phyloP scores from a whole-genome alignment of 352 stramenopile genomes.

The Phytophthora crassamura region DNA sequence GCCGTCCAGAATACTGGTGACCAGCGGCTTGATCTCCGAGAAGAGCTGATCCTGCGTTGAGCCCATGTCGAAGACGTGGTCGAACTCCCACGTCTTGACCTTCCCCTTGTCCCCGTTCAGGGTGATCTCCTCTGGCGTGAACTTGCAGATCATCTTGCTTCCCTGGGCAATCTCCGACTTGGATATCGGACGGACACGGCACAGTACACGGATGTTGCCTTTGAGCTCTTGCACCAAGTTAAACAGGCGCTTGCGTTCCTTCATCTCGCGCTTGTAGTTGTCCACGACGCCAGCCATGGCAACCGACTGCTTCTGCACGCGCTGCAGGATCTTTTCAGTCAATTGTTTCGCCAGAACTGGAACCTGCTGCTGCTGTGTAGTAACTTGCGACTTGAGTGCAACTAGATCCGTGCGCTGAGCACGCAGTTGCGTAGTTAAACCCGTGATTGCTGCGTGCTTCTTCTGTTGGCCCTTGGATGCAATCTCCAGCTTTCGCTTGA shows the following conservation, averaged over 20 bases:
- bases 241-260: conserved; percentile 93
- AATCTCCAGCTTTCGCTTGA: conserved; percentile 78
- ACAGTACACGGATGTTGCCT: conserved; percentile 98
- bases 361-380: conserved; percentile 61
- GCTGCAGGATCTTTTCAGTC: conserved; percentile 73
- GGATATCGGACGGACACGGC: conserved; percentile 93
- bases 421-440: conserved; percentile 51
- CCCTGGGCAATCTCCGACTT: conserved; percentile 74
- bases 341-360: conserved; percentile 71
- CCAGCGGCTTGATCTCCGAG: conserved; percentile 73
- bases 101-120: conserved; percentile 85
- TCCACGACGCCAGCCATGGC: conserved; percentile 88
- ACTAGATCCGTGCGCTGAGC: conserved; percentile 64
- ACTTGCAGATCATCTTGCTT: conserved; percentile 87
- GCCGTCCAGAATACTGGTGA: conserved; percentile 87
- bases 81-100: conserved; percentile 87
- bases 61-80: conserved; percentile 83
- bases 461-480: conserved; percentile 65
- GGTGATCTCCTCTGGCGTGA: conserved; percentile 83
- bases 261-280: conserved; percentile 91
- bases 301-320: conserved; percentile 75
- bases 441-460: conserved; percentile 53
- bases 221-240: conserved; percentile 96
- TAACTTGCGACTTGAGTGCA: conserved; percentile 62
- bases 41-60: conserved; percentile 86